Percentiles rank a stretch among this genome's conserved stretches.
phyloP scores from a whole-genome alignment of 2,329 filamentous ascomycete genomes.

The Lachnellula hyalina region DNA sequence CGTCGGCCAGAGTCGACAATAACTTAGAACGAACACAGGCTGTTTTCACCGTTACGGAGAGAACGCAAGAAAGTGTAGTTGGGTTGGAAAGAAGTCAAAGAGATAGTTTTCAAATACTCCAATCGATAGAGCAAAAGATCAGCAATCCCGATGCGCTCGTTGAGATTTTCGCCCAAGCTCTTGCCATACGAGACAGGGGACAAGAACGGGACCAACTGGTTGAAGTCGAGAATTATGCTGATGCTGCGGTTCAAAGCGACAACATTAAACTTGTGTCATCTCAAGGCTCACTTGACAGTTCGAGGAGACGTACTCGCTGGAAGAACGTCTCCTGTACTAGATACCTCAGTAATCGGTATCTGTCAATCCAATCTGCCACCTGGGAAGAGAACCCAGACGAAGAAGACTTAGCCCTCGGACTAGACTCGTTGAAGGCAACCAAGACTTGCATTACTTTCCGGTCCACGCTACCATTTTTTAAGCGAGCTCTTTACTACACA shows the following conservation, averaged over 20 bases:
- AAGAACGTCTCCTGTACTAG: background rate
- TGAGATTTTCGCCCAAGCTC: background rate
- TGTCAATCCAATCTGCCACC: background rate
- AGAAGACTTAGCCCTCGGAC: background rate
- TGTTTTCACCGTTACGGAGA: background rate
- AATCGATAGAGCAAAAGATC: background rate
- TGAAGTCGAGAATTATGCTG: background rate
- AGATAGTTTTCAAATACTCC: background rate
- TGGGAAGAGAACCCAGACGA: background rate
- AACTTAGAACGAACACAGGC: background rate
- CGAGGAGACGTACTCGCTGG: background rate
- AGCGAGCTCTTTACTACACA: background rate
- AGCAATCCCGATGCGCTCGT: background rate
- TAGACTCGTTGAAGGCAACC: background rate
- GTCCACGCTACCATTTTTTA: background rate
- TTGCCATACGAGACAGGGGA: background rate
- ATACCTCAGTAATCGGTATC: background rate
- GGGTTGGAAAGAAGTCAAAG: background rate
- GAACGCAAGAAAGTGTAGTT: background rate
- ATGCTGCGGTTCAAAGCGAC: background rate
- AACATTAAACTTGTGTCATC: background rate
- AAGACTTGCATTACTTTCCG: background rate
- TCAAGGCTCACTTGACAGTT: background rate
- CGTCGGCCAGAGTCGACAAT: background rate
- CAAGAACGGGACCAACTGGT: background rate